These are phyloP conservation scores for Botryotinia globosa DNA, from an alignment of 2,329 filamentous ascomycete genomes.

Conservation along the genomic window DNA sequence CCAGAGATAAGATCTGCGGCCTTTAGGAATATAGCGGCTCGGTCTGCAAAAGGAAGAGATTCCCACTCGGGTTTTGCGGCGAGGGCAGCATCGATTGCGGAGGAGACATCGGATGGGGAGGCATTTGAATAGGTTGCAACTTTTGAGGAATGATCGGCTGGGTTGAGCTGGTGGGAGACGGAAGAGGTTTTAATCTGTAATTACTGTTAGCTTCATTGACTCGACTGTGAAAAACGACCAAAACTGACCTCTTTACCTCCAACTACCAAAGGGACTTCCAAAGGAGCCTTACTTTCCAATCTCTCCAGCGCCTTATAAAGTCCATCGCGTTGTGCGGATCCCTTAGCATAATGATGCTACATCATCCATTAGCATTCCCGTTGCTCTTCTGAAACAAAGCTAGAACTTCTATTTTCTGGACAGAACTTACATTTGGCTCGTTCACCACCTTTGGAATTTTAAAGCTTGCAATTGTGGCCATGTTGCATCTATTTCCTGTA, in stretches of 20 bases:
- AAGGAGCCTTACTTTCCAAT: slow-evolving; percentile 64
- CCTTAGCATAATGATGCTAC: slow-evolving; percentile 86
- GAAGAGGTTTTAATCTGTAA: slow-evolving; percentile 63
- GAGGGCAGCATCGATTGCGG: slow-evolving; percentile 32
- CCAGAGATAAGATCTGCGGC: slow-evolving; percentile 84
- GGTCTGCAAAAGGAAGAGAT: slow-evolving; percentile 79
- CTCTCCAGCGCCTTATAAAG: slow-evolving; percentile 71
- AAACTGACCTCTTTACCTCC: slow-evolving; percentile 71
- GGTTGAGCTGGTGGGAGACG: slow-evolving; percentile 72
- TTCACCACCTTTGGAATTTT: slow-evolving; percentile 84
- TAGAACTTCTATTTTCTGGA: background rate
- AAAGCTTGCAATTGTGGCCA: slow-evolving; percentile 66
- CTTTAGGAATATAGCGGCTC: slow-evolving; percentile 91
- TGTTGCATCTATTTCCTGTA: slow-evolving; percentile 22
- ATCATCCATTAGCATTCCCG: slow-evolving; percentile 20
- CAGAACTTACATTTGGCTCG: slow-evolving; percentile 81
- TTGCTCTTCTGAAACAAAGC: background rate
- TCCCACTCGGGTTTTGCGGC: slow-evolving; percentile 77
- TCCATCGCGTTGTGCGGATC: slow-evolving; percentile 72
- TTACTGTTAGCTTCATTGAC: slow-evolving; percentile 9
- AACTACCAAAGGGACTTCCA: slow-evolving; percentile 80
- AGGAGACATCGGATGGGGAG: slow-evolving; percentile 68
- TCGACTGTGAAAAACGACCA: background rate
- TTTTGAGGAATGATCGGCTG: slow-evolving; percentile 70
- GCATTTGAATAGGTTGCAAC: slow-evolving; percentile 86